phyloP scores from a whole-genome alignment of 1,284 basidiomycete genomes.

The Apiotrichum porosum region DNA sequence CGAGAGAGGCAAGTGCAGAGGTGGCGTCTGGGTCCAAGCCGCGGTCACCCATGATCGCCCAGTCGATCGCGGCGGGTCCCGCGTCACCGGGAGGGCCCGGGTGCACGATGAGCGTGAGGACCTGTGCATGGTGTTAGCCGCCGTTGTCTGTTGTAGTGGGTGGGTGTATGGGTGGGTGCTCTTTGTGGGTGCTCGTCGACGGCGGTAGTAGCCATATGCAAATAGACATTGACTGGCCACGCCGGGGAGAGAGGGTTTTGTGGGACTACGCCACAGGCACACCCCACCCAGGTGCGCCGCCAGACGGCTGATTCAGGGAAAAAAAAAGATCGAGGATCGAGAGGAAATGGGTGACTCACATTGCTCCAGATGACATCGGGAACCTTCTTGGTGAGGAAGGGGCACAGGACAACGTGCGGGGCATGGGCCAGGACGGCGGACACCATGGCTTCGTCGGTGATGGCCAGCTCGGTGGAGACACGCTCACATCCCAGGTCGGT shows the following conservation, averaged over 20 bases:
- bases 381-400: conserved; percentile 51
- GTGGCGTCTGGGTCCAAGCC: conserved; percentile 38
- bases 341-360: too few relatives aligned
- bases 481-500: conserved; percentile 41
- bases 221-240: neutral
- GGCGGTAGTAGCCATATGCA: neutral
- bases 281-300: too few relatives aligned
- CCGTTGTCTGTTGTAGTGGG: neutral
- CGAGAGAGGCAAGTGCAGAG: conserved; percentile 37
- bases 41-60: conserved; percentile 50
- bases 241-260: neutral
- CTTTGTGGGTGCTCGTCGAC: neutral
- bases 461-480: conserved; percentile 48
- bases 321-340: too few relatives aligned
- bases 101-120: conserved; percentile 51
- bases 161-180: too few relatives aligned
- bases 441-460: conserved; percentile 47
- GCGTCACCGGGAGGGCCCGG: conserved; percentile 52
- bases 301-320: too few relatives aligned
- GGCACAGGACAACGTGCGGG: conserved; percentile 50
- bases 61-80: conserved; percentile 52
- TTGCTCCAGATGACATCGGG: conserved; percentile 46
- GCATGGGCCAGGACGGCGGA: conserved; percentile 42
- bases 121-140: conserved; percentile 23
- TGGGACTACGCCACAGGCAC: too few relatives aligned